A percentile compares a stretch with the other conserved stretches of the same genome.
Conservation (phyloP, 2,329 filamentous ascomycete genomes). For the Aspergillus pseudonomiae region DNA sequence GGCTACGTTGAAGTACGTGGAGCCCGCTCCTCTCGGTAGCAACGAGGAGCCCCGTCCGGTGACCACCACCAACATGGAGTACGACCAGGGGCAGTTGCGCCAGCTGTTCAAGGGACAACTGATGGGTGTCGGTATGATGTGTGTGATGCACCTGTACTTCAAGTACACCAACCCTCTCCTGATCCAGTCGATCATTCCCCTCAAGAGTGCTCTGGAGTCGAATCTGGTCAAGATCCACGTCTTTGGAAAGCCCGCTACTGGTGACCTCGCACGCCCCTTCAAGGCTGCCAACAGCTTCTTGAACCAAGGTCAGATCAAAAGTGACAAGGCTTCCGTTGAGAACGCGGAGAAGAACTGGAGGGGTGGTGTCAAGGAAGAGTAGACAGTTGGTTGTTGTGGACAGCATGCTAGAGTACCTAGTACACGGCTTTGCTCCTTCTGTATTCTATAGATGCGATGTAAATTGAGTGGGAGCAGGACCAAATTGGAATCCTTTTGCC, state of each 20-base stretch:
- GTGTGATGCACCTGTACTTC: constrained; percentile 97
- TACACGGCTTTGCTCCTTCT: constrained; percentile 12
- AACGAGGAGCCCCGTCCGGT: constrained; percentile 94
- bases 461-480: neutral
- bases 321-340: constrained; percentile 78
- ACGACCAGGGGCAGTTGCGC: constrained; percentile 86
- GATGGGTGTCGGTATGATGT: constrained; percentile 98
- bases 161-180: constrained; percentile 99
- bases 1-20: constrained; percentile 97
- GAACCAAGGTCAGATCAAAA: constrained; percentile 73
- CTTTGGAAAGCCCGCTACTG: constrained; percentile 80
- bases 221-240: constrained; percentile 97
- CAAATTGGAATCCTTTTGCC: neutral
- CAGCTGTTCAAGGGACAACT: constrained; percentile 84
- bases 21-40: constrained; percentile 90
- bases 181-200: constrained; percentile 97
- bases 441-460: constrained; percentile 23
- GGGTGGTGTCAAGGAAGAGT: constrained; percentile 56
- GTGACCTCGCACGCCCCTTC: constrained; percentile 94
- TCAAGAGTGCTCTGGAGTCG: constrained; percentile 93
- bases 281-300: constrained; percentile 84
- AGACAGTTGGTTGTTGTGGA: constrained; percentile 19
- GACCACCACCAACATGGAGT: constrained; percentile 93
- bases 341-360: constrained; percentile 53
- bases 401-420: constrained; percentile 7